These are phyloP conservation scores for Cunninghamia lanceolata DNA, from an alignment of 75 land plant species.

Conservation along the genomic window DNA sequence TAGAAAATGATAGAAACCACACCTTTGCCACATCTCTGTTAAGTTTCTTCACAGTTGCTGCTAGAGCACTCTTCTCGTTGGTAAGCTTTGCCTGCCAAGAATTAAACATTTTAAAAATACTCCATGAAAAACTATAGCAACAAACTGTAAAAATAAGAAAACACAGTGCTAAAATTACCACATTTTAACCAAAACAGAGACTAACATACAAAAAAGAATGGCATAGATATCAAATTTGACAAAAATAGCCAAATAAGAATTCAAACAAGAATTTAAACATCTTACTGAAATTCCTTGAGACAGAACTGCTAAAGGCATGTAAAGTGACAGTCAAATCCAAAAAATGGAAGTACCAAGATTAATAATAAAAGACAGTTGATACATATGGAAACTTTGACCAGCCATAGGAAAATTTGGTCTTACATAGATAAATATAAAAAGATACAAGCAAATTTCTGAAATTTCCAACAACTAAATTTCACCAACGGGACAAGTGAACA, in stretches of 20 bases:
- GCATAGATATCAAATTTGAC: not conserved
- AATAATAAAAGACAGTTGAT: no score
- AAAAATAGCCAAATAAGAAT: not conserved
- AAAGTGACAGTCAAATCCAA: not conserved
- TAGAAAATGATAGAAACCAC: not conserved
- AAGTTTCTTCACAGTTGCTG: slow-evolving; percentile 72
- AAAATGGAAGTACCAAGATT: not conserved
- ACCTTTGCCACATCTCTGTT: slow-evolving; percentile 91
- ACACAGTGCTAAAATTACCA: not conserved
- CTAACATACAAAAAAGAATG: not conserved
- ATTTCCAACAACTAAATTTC: not conserved
- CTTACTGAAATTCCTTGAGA: not conserved
- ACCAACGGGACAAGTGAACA: not conserved
- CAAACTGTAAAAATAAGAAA: slow-evolving; percentile 2
- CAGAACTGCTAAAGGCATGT: not conserved
- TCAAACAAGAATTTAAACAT: not conserved
- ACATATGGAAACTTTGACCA: no score
- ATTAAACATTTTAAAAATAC: not conserved
- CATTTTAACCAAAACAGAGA: not conserved
- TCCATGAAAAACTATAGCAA: not conserved
- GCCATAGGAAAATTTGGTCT: no score
- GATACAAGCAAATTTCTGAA: not conserved
- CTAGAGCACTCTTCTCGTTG: slow-evolving; percentile 60
- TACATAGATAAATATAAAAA: not conserved
- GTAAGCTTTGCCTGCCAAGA: slow-evolving; percentile 56